phyloP scores from a whole-genome alignment of 164 flowering plant genomes.

The Tetrastigma voinierianum region DNA sequence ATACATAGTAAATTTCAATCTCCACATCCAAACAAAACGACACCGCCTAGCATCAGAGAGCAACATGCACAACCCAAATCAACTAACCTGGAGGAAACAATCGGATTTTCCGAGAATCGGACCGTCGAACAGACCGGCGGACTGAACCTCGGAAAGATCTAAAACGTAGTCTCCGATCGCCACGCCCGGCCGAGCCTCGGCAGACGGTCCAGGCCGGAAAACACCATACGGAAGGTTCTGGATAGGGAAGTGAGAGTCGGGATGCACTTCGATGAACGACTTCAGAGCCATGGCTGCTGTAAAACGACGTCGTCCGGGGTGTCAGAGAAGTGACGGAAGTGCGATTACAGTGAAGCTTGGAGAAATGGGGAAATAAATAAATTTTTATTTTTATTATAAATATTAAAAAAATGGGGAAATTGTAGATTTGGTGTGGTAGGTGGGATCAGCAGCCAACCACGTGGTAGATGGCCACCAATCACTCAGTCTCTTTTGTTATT shows the following conservation, averaged over 20 bases:
- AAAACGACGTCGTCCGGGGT: not conserved
- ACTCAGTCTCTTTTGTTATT: no score
- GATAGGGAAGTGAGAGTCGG: conserved; percentile 87
- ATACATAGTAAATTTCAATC: no score
- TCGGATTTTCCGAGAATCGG: conserved; percentile 59
- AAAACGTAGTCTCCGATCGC: conserved; percentile 88
- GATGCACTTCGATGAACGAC: conserved; percentile 70
- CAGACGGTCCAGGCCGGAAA: conserved; percentile 47
- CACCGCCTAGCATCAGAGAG: no score
- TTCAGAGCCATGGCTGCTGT: conserved; percentile 46
- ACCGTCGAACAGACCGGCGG: conserved; percentile 80
- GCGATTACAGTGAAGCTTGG: not conserved
- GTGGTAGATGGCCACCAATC: not conserved
- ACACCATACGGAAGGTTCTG: conserved; percentile 95
- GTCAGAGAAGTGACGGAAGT: not conserved
- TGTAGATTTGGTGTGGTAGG: not conserved
- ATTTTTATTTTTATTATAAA: not conserved
- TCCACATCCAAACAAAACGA: no score
- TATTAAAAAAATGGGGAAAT: not conserved
- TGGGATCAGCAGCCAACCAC: not conserved
- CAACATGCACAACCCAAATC: no score
- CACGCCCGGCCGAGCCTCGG: conserved; percentile 66
- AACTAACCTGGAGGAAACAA: conserved; percentile 74
- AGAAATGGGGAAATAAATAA: not conserved
- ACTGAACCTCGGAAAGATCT: conserved; percentile 72